Evolutionary conservation across 2,329 filamentous ascomycete genomes (phyloP).

Genomic region (Botrytis squamosa): DNA sequence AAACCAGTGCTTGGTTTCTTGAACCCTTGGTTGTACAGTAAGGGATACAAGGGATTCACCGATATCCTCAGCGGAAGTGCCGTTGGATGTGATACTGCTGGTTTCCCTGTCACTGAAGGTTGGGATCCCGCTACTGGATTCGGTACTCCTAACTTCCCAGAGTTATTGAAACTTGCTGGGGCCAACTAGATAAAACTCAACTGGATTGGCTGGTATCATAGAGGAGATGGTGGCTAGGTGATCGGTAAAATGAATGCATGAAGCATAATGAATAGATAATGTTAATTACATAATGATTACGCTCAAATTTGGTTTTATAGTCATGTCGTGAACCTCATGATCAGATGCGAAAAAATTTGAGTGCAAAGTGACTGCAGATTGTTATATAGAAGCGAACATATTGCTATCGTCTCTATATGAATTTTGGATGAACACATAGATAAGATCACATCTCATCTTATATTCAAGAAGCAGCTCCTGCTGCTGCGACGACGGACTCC

Average conservation of each 20-base stretch:
- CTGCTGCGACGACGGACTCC: background rate
- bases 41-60: slow-evolving; percentile 41
- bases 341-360: background rate
- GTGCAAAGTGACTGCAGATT: background rate
- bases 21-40: slow-evolving; percentile 46
- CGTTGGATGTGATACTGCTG: slow-evolving; percentile 39
- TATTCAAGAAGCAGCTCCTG: background rate
- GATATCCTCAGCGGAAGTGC: slow-evolving; percentile 42
- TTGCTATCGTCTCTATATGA: background rate
- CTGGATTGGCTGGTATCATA: background rate
- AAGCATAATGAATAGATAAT: background rate
- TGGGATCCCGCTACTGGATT: slow-evolving; percentile 43
- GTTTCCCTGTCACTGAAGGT: slow-evolving; percentile 36
- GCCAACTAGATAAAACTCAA: background rate
- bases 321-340: background rate
- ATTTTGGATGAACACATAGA: background rate
- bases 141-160: slow-evolving; percentile 36
- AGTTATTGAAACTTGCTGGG: slow-evolving; percentile 8
- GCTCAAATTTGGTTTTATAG: background rate
- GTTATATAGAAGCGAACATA: background rate
- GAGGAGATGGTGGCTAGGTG: no score
- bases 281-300: slow-evolving; percentile 7
- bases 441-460: fast-evolving
- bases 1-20: slow-evolving; percentile 46
- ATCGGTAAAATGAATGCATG: background rate